A percentile compares a stretch with the other conserved stretches of the same genome.
Conservation (phyloP, 306 rosid genomes). For the Cyamopsis tetragonoloba region DNA sequence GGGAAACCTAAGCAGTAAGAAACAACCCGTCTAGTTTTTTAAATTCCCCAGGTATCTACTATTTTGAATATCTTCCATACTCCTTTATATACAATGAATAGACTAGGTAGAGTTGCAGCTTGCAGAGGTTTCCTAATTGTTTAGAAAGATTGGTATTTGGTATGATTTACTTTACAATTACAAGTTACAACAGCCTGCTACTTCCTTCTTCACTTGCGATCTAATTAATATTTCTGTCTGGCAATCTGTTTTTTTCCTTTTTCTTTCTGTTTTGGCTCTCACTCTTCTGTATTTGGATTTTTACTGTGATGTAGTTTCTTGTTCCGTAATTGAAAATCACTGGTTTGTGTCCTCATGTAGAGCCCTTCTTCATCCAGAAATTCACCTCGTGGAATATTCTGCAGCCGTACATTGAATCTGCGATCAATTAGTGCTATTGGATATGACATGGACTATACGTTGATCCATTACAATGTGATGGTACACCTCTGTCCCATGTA, state of each 20-base stretch:
- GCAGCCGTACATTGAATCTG: conserved; percentile 92
- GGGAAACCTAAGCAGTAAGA: neutral
- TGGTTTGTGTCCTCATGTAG: conserved; percentile 41
- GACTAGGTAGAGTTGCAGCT: neutral
- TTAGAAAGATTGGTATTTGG: neutral
- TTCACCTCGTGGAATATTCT: conserved; percentile 86
- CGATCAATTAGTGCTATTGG: conserved; percentile 96
- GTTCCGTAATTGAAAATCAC: conserved; percentile 14
- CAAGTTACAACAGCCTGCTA: neutral
- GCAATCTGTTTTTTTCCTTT: neutral
- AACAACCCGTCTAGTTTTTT: neutral
- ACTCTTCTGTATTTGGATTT: conserved; percentile 1
- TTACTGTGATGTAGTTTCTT: conserved; percentile 7
- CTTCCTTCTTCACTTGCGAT: neutral
- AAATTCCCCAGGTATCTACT: neutral
- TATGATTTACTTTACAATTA: neutral
- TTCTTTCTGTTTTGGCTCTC: neutral
- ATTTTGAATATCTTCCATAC: neutral
- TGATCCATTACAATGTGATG: conserved; percentile 92
- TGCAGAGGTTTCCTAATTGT: neutral
- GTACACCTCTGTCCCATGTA: conserved; percentile 39
- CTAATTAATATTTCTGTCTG: conserved; percentile 2
- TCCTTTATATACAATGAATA: neutral
- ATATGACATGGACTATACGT: conserved; percentile 97
- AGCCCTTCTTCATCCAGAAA: conserved; percentile 73